Evolutionary conservation across 306 rosid species (phyloP), one percentile per base, ranked within the genome.

Genomic region (Cicer judaicum): DNA sequence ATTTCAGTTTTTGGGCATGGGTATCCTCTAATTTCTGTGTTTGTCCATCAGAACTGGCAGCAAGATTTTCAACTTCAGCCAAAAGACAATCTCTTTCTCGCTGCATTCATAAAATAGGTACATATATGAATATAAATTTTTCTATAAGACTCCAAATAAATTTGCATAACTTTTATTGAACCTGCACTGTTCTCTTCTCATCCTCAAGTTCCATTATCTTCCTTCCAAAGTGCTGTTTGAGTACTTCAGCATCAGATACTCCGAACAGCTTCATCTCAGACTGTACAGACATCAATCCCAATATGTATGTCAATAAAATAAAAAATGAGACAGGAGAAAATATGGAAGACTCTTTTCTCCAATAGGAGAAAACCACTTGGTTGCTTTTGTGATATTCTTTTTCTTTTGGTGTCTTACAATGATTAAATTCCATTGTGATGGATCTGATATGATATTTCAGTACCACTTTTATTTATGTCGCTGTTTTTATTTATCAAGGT

Each of bases 181-280:
- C 99, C 97, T 94, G 97, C 69, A 95, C 99, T 54, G 80, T 60
- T 89, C 87, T 89, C 83, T 95, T 95, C 86, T 95, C 99, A 74
- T 95, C 98, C 82, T 95, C 99, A 36, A 95, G 87, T 77, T 90
- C 99, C 88, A 79, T 78, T 47, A 95, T 86, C 86, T 95, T 95
- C 95, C 88, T 90, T 84, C 98, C 99, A 72, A 92, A 95, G 84
- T 89, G 99, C 52, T 95, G 99, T 84, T 95, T 95, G 79, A 95
- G 96, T 75, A 87, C 80, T 68, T 80, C 91, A 42, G 97, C 88
- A 71, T 90, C 98, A 15, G 87, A 74, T 47, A 82, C 90, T 81
- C 97, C 98, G 83, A 92, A 83, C 77, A 78, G 93, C 80, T 92
- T 95, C 97, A 95, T 95, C 87, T 95, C 99, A 50, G 96, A 81